A percentile compares a stretch with the other conserved stretches of the same genome.
Evolutionary conservation across 805 yeast genomes (phyloP).

Genomic region (Phaffomyces antillensis): DNA sequence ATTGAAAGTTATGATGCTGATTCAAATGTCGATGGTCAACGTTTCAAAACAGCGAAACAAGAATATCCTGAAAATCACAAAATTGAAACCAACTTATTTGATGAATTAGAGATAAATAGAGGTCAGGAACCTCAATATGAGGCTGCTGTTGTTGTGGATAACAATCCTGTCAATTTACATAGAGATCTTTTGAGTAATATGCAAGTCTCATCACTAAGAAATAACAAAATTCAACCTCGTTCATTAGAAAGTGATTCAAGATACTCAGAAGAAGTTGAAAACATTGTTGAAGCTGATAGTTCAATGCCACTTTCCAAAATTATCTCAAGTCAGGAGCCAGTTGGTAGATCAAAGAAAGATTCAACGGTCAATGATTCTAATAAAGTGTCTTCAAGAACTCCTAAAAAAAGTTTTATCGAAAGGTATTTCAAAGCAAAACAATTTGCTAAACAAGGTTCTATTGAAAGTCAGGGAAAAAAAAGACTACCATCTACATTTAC

Average conservation of each 20-base stretch:
- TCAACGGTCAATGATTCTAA: neutral
- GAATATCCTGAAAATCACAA: neutral
- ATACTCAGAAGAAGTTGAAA: neutral
- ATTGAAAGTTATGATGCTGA: neutral
- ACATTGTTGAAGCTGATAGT: neutral
- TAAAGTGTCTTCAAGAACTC: neutral
- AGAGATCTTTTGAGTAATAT: conserved; percentile 7
- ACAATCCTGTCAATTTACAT: conserved; percentile 8
- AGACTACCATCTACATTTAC: conserved; percentile 5
- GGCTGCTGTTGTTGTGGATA: neutral
- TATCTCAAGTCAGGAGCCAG: no score
- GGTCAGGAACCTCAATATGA: neutral
- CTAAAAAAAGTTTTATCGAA: neutral
- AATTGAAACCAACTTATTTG: neutral
- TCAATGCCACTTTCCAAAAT: no score
- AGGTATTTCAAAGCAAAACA: conserved; percentile 5
- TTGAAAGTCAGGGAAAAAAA: conserved; percentile 1
- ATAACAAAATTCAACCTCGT: neutral
- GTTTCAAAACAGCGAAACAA: conserved; percentile 1
- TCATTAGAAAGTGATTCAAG: neutral
- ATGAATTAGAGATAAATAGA: conserved; percentile 3
- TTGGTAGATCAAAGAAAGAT: neutral
- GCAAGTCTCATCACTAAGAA: conserved; percentile 12
- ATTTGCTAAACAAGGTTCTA: conserved; percentile 10
- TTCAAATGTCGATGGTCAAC: neutral